Evolutionary conservation across 805 yeast genomes (phyloP), one percentile per base, ranked within the genome.

Genomic region (Kregervanrija pseudodelftensis): DNA sequence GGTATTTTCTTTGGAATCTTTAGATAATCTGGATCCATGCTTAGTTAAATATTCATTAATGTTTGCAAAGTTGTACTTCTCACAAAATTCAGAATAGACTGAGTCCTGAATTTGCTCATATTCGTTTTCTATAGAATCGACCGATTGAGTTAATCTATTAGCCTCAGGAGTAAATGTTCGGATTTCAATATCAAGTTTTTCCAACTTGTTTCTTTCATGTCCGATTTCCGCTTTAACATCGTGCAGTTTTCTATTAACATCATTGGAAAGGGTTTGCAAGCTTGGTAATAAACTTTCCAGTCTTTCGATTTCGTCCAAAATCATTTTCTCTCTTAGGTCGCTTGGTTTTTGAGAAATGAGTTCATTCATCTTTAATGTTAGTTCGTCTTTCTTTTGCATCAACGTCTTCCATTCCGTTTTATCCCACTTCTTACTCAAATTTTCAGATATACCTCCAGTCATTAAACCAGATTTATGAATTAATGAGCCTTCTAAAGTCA

Each of bases 401-500:
- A 89, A 67, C 16, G 70, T 66, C 42, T 72, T 74, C 52, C 76
- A 74, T 53, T 82, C 85, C 37, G 76, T 73, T 56, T 83, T 87
- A 59, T 81, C 88, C 95, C 95, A 87, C 50, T 76, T 72, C 45
- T 66, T 50, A 11, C 72, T 69, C n/a, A 70, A 63, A 35, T 69
- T 69, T n/a, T 70, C 69, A 5, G 78, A 70, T 30, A 71, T 66
- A 52, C 97, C 97, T 60, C 97, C 97, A 8, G 97, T 84, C 95
- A 93, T 87, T 33, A 89, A 70, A 7, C 96, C 96, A 4, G 91
- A 81, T 55, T 79, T 80, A 58, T 87, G 88, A 39, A 93, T 85
- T 30, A 89, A 69, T 0, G 91, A 77, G 2, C 99, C 99, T 41
- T 87, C 88, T 11, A 87, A 56, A 0, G 96, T 77, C 2, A 90